These are phyloP conservation scores for Phyllosticta ampelicida DNA, from an alignment of 2,329 filamentous ascomycete species.

Conservation along the genomic window DNA sequence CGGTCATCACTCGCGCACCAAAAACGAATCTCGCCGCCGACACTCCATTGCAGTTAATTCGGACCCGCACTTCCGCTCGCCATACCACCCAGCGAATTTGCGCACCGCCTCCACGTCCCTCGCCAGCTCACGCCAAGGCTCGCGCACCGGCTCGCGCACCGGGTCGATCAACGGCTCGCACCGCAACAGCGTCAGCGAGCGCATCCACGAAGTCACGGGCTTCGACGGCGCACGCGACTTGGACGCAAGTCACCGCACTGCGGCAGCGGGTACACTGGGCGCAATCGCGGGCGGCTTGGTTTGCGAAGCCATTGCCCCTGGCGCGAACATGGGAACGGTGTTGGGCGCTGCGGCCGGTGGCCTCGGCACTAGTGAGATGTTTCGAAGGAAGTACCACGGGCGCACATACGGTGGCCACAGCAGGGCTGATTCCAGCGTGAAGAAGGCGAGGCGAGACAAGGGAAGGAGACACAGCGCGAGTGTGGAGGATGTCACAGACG, in stretches of 20 bases:
- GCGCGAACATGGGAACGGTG: slow-evolving; percentile 26
- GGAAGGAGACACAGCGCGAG: not conserved
- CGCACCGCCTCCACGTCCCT: not conserved
- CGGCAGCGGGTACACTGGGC: slow-evolving; percentile 28
- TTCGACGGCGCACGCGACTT: slow-evolving; percentile 19
- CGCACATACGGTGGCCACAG: not conserved
- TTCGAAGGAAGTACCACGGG: not conserved
- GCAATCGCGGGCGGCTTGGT: slow-evolving; percentile 29
- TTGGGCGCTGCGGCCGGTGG: slow-evolving; percentile 28
- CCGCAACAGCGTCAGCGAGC: slow-evolving; percentile 16
- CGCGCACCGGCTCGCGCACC: not conserved
- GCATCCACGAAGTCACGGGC: slow-evolving; percentile 19
- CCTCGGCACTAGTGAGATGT: slow-evolving; percentile 19
- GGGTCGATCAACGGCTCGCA: not conserved
- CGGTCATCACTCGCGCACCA: not conserved
- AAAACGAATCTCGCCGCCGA: slow-evolving; percentile 1
- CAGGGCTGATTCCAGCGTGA: not conserved
- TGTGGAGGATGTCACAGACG: not conserved
- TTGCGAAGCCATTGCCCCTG: slow-evolving; percentile 20
- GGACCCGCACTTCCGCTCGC: slow-evolving; percentile 15
- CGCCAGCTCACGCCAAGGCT: slow-evolving; percentile 12
- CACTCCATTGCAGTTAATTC: slow-evolving; percentile 19
- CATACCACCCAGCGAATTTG: not conserved
- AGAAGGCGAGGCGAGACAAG: slow-evolving; percentile 18
- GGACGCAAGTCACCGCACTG: slow-evolving; percentile 17